Conservation (phyloP, 306 rosid genomes). For the Acacia crassicarpa region DNA sequence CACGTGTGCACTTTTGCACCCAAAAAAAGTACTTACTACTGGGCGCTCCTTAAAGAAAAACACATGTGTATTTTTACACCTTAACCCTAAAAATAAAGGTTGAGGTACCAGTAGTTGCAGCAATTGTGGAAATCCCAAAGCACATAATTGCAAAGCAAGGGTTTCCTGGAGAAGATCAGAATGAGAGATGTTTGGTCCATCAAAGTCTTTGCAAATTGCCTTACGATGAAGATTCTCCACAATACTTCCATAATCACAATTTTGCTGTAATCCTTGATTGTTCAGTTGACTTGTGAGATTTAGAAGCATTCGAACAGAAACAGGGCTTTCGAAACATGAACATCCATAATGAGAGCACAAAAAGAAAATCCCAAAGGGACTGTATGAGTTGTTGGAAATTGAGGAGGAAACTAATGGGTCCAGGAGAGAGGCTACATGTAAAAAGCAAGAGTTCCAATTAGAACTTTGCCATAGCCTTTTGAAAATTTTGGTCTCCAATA, state of each 20-base stretch:
- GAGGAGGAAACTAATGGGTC: background rate
- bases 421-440: background rate
- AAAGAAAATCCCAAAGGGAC: background rate
- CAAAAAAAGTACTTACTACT: too few species aligned
- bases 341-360: background rate
- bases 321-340: background rate
- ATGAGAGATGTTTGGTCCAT: too few species aligned
- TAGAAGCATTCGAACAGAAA: background rate
- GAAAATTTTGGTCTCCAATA: background rate
- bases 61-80: too few species aligned
- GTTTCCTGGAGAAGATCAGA: too few species aligned
- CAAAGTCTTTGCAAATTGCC: constrained; percentile 29
- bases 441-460: background rate
- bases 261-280: background rate
- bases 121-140: too few species aligned
- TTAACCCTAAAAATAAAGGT: too few species aligned
- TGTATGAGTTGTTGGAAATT: background rate
- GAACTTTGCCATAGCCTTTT: background rate
- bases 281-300: background rate
- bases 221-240: constrained; percentile 14
- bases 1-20: too few species aligned
- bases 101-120: too few species aligned
- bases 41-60: too few species aligned
- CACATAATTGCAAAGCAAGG: too few species aligned
- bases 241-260: constrained; percentile 37